phyloP scores from a whole-genome alignment of 441 rosid species.

The Syzygium malaccense region DNA sequence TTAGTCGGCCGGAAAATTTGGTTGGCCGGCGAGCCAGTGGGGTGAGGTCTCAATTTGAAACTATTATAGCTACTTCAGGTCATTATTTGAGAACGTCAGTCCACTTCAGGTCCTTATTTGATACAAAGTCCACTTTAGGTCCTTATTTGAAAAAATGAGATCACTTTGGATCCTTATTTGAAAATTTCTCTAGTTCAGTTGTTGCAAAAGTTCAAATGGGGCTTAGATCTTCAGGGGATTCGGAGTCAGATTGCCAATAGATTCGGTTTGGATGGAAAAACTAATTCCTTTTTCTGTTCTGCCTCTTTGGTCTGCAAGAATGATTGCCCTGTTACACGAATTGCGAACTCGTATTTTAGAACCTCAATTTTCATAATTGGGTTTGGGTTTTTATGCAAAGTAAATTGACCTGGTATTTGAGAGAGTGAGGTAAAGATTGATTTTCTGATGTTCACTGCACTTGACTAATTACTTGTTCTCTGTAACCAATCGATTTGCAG shows the following conservation, averaged over 20 bases:
- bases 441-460: not conserved
- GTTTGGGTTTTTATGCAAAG: not conserved
- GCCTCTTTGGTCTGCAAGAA: not conserved
- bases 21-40: too few relatives aligned
- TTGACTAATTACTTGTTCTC: not conserved
- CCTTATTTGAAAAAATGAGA: too few relatives aligned
- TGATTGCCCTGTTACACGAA: not conserved
- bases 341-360: not conserved
- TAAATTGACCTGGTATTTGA: not conserved
- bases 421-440: not conserved
- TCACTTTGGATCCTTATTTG: too few relatives aligned
- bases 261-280: not conserved
- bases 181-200: not conserved
- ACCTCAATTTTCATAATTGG: not conserved
- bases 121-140: too few relatives aligned
- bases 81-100: too few relatives aligned
- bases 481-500: not conserved
- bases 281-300: not conserved
- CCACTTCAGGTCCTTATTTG: too few relatives aligned
- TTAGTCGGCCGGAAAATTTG: too few relatives aligned
- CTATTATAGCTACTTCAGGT: too few relatives aligned
- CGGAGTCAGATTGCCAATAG: not conserved
- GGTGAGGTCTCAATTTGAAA: too few relatives aligned
- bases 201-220: not conserved
- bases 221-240: not conserved